Base-by-base conservation (phyloP, 495 filamentous ascomycete species). In the Penicillium cosmopolitanum region DNA sequence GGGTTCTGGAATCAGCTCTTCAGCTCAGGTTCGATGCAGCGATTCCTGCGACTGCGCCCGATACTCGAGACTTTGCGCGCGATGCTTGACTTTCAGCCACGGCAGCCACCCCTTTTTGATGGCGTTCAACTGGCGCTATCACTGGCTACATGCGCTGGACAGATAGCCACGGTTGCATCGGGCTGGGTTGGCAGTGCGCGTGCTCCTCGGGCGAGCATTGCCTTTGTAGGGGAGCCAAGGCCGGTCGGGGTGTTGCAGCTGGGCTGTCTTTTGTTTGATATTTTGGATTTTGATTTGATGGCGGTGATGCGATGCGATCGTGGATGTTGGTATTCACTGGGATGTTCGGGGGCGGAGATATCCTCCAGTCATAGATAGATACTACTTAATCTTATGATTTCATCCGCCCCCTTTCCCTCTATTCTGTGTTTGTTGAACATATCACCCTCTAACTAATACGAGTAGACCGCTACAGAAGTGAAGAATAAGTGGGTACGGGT, bases 151-250 rank as follows among this genome's bases (percentile, higher is more conserved):
- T 18, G 28, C 36, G 11, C 31, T 25, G n/a, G 44, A 16, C 43
- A 15, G 58, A 56, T 47, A 63, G 63, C 61, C 68, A 71, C 56
- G 54, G 68, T 71, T 61, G 33, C 66, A 71, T 71, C 59, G 58
- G 51, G 61, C 18, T 21, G 38, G 16, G 55, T 40, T 65, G 56
- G 66, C 21, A 9, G 9, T 25, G 46, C 23, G 46, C 46, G 46
- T 48, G 46, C 6, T 48, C 47, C 50, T 51, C 51, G 40, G 40
- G 53, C 40, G 53, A n/a, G 40, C 23, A 46, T 34, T 55, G 53
- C 40, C 53, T 55, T 44, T 46, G 52, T 55, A 36, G 51, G 34
- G 23, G 50, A 40, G 28, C 34, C 56, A 52, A 43, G 38, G 25
- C 56, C 48, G 19, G 19, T 34, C 23, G 19, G 46, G 19, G 10